phyloP scores from a whole-genome alignment of 495 filamentous ascomycete species.

The Podospora tetraspora region DNA sequence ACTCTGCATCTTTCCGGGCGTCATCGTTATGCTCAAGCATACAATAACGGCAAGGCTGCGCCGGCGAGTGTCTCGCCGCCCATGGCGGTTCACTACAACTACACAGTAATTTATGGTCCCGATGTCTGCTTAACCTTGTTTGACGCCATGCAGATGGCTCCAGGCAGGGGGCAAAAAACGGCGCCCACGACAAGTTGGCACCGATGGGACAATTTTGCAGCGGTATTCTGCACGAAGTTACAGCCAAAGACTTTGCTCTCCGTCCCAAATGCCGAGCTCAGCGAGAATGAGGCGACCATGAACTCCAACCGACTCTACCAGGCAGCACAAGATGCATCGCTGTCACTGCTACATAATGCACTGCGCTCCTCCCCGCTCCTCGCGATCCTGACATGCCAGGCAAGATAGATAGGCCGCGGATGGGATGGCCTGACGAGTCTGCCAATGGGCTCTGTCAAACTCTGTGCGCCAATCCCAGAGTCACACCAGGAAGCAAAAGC shows the following conservation, averaged over 20 bases:
- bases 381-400: neutral
- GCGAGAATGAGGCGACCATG: neutral
- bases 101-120: neutral
- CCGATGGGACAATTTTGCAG: neutral
- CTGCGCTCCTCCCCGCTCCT: slow-evolving; percentile 3
- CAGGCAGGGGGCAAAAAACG: neutral
- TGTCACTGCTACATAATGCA: neutral
- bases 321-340: neutral
- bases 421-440: neutral
- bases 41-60: neutral
- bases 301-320: too few relatives aligned
- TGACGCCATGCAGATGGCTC: slow-evolving; percentile 19
- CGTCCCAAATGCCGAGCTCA: neutral
- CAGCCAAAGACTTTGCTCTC: neutral
- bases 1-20: neutral
- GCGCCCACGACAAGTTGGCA: neutral
- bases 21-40: neutral
- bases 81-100: neutral
- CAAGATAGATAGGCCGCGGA: neutral
- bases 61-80: neutral
- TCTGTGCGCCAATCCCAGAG: neutral
- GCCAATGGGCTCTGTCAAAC: neutral
- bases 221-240: neutral
- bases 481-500: neutral
- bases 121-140: slow-evolving; percentile 18